Percentiles rank a stretch among this genome's conserved stretches.
Evolutionary conservation across 352 stramenopile genomes (phyloP).

Genomic region (Phytophthora capsici): DNA sequence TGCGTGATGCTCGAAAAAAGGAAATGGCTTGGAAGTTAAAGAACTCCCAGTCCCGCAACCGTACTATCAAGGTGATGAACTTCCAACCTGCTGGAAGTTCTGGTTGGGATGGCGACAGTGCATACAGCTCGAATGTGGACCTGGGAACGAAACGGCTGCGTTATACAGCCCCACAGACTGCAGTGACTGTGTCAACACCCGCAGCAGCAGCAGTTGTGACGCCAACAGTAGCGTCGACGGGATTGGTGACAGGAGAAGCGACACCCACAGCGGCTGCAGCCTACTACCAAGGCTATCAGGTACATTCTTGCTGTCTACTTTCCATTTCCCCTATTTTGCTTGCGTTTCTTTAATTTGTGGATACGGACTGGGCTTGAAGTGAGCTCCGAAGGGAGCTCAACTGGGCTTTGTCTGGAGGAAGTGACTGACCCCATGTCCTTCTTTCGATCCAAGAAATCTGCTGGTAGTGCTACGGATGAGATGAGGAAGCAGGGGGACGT

Average conservation of each 20-base stretch:
- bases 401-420: constrained; percentile 24
- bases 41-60: constrained; percentile 60
- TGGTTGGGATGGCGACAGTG: constrained; percentile 17
- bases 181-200: constrained; percentile 20
- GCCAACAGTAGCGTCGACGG: constrained; percentile 25
- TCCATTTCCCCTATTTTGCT: constrained; percentile 22
- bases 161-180: constrained; percentile 41
- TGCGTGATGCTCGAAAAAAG: constrained; percentile 58
- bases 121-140: constrained; percentile 44
- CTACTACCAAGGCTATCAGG: constrained; percentile 87
- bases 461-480: constrained; percentile 34
- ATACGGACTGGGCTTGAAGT: constrained; percentile 21
- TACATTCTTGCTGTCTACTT: constrained; percentile 46
- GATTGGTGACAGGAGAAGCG: neutral
- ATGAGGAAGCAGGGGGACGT: constrained; percentile 33
- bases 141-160: constrained; percentile 61
- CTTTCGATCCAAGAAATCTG: constrained; percentile 29
- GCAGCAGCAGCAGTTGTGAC: constrained; percentile 23
- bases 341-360: constrained; percentile 39
- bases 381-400: constrained; percentile 24
- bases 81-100: constrained; percentile 38
- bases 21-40: constrained; percentile 77
- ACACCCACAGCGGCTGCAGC: constrained; percentile 37
- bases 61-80: constrained; percentile 58
- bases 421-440: constrained; percentile 39